Percentiles rank a stretch among this genome's conserved stretches.
Evolutionary conservation across 768 basidiomycete species (phyloP).

Genomic region (Infundibulicybe gibba): DNA sequence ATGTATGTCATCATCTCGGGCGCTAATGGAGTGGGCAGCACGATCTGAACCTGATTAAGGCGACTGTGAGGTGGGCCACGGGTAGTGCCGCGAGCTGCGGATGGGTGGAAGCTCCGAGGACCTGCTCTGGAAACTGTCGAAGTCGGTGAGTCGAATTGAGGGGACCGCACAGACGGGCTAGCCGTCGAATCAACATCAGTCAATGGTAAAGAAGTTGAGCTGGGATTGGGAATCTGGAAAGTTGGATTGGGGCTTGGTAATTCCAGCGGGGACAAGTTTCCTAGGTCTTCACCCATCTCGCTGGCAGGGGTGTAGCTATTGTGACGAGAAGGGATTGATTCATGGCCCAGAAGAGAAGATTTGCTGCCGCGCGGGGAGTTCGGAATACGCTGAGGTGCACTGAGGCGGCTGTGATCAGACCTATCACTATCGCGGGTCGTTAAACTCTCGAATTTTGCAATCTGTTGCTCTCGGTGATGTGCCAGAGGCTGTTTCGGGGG

Average conservation of each 20-base stretch:
- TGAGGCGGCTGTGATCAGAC: constrained; percentile 1
- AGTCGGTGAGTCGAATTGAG: constrained; percentile 9
- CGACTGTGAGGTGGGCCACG: constrained; percentile 62
- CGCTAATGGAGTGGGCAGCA: constrained; percentile 65
- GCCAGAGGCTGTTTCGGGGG: constrained; percentile 67
- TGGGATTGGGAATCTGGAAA: background rate
- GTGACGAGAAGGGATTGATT: constrained; percentile 7
- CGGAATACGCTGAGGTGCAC: constrained; percentile 7
- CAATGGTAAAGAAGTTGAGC: constrained; percentile 5
- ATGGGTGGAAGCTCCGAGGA: constrained; percentile 15
- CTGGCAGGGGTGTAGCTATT: background rate
- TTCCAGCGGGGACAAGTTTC: constrained; percentile 11
- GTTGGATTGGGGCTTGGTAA: background rate
- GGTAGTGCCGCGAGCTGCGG: constrained; percentile 28
- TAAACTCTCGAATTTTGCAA: constrained; percentile 35
- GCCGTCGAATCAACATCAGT: too few relatives aligned
- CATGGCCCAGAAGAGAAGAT: constrained; percentile 25
- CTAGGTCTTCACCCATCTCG: background rate
- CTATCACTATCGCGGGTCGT: too few relatives aligned
- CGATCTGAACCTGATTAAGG: constrained; percentile 58
- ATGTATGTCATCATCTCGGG: constrained; percentile 21
- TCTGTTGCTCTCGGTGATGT: constrained; percentile 50
- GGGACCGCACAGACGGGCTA: constrained; percentile 7
- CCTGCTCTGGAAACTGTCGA: constrained; percentile 16
- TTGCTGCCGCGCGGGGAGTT: constrained; percentile 25